Base-by-base conservation (phyloP, 352 stramenopile species). In the Thalassiosira livingstoniorum region DNA sequence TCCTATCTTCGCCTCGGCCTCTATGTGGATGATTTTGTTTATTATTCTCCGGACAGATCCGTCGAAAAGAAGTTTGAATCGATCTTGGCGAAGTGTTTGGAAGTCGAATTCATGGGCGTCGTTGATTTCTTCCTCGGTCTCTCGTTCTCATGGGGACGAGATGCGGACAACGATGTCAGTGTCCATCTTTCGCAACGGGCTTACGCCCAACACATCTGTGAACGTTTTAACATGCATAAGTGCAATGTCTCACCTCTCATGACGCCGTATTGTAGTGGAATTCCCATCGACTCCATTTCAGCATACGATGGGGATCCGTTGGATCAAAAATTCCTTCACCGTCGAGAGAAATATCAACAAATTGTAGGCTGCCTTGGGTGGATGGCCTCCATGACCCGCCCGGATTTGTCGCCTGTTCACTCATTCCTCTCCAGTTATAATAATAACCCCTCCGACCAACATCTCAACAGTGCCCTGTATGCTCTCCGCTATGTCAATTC, bases 261-360 rank as follows among this genome's bases (percentile, higher is more conserved):
- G 54, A 80, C 61, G 11, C 53, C 61, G 0, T 75, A 75, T 47
- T 34, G 51, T 0, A 67, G 23, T 5, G 72, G 47, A 23, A 4
- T 74, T 43, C 64, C 72, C 13, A 80, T 80, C 21, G 61, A 80
- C 47, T 53, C 35, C 18, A 74, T 80, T 32, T 61, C 61, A 4
- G 11, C 4, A 34, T 15, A 34, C 35, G 18, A 21, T 21, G n/a
- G 13, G 2, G 15, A 47, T 47, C 7, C 7, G 39, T 21, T 42
- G 34, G 39, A 61, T 57, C 34, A 18, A 11, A 18, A 70, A 11
- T 21, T 58, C 4, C 11, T 25, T 2, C 37, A 27, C 21, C 7
- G 27, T 7, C 27, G 23, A 1, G 53, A 32, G 21, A 29, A 55
- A 2, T 70, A 70, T 53, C 62, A 70, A 53, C 10, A 5, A 27